phyloP scores from a whole-genome alignment of 805 yeast species.

The Monosporozyma siamensis region DNA sequence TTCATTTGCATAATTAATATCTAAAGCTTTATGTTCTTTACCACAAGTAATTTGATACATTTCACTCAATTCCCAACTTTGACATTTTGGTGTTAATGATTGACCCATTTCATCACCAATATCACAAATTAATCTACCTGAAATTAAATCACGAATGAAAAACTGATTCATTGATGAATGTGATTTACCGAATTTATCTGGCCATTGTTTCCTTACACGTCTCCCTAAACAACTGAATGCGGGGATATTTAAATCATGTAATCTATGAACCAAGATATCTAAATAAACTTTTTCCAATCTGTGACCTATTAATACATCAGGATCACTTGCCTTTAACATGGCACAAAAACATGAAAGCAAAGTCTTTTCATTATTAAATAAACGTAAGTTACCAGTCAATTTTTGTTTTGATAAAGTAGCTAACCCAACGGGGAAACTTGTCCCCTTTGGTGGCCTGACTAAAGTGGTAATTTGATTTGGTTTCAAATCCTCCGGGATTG shows the following conservation, averaged over 20 bases:
- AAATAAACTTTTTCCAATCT: slow-evolving; percentile 68
- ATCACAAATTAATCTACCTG: slow-evolving; percentile 87
- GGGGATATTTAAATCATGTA: slow-evolving; percentile 61
- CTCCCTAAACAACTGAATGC: slow-evolving; percentile 83
- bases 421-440: slow-evolving; percentile 70
- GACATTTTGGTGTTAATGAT: slow-evolving; percentile 83
- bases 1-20: slow-evolving; percentile 62
- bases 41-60: slow-evolving; percentile 79
- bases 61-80: slow-evolving; percentile 87
- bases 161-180: slow-evolving; percentile 43
- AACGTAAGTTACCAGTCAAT: slow-evolving; percentile 37
- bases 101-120: slow-evolving; percentile 92
- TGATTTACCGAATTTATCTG: slow-evolving; percentile 55
- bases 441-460: slow-evolving; percentile 64
- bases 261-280: slow-evolving; percentile 72
- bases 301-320: slow-evolving; percentile 88
- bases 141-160: slow-evolving; percentile 57
- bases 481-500: slow-evolving; percentile 49
- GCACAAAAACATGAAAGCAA: slow-evolving; percentile 69
- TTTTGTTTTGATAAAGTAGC: slow-evolving; percentile 48
- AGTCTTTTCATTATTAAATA: slow-evolving; percentile 65
- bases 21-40: slow-evolving; percentile 50
- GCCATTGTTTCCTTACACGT: slow-evolving; percentile 67
- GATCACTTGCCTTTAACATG: slow-evolving; percentile 65
- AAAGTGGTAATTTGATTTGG: slow-evolving; percentile 62